These are phyloP conservation scores for Penicillium polonicum DNA, from an alignment of 2,329 filamentous ascomycete genomes.

Conservation along the genomic window DNA sequence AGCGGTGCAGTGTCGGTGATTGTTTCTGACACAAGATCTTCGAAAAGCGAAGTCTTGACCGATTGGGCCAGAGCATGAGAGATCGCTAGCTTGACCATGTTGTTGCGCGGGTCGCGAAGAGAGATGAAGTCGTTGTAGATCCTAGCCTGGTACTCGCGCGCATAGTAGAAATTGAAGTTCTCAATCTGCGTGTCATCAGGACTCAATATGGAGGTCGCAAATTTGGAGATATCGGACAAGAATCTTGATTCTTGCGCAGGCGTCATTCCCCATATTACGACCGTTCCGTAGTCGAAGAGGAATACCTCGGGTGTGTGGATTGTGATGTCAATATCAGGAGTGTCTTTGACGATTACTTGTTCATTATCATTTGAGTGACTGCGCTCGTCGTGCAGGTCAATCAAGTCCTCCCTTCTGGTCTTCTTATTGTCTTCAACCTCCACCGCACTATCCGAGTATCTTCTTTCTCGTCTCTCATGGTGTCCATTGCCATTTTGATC, in stretches of 20 bases:
- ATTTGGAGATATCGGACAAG: constrained; percentile 89
- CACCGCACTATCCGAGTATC: constrained; percentile 67
- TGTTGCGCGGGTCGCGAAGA: constrained; percentile 86
- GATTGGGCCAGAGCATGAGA: constrained; percentile 93
- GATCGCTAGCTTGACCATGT: constrained; percentile 97
- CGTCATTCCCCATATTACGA: constrained; percentile 98
- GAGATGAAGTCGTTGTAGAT: constrained; percentile 99
- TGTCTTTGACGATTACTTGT: constrained; percentile 28
- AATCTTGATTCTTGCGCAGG: constrained; percentile 85
- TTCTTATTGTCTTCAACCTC: constrained; percentile 62
- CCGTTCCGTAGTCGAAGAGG: constrained; percentile 94
- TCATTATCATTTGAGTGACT: constrained; percentile 31
- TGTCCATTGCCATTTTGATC: constrained; percentile 32
- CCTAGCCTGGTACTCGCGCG: constrained; percentile 91
- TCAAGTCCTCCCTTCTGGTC: constrained; percentile 60
- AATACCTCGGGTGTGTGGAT: constrained; percentile 94
- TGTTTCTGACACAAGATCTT: constrained; percentile 90
- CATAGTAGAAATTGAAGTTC: constrained; percentile 99
- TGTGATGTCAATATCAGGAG: constrained; percentile 76
- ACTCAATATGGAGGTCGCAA: constrained; percentile 85
- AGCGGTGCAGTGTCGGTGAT: constrained; percentile 92
- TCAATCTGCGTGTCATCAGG: constrained; percentile 91
- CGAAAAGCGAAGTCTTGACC: constrained; percentile 96
- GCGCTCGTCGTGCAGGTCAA: constrained; percentile 56
- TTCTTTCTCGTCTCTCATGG: constrained; percentile 52